Evolutionary conservation across 768 basidiomycete genomes (phyloP), one percentile per base, ranked within the genome.

Genomic region (Strobilomyces confusus): DNA sequence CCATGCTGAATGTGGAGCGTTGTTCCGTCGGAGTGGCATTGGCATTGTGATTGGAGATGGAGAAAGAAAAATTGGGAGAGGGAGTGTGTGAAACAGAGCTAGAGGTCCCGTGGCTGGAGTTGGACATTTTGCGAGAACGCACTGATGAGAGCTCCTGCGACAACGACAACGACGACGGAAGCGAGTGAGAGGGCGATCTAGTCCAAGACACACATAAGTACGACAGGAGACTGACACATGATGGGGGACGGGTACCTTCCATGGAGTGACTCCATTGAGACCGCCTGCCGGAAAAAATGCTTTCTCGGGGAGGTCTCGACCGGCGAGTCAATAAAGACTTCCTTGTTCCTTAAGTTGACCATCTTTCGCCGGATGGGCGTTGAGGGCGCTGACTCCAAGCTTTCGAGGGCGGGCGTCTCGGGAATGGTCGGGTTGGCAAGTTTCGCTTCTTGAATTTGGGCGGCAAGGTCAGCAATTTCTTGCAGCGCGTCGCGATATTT

Each of bases 131-230:
- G 80, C 88, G 89, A 76, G 84, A 89, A 66, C 86, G 87, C 74
- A 75, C 89, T 77, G 86, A 92, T 62, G 86, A 92, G 60, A 92
- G 81, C 80, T 92, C 93, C 93, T 98, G 94, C 77, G 94, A 95
- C 63, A 95, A 85, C 79, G 94, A 95, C 77, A 86, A 83, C 70
- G 93, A 94, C 73, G 94, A 85, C 80, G 90, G 92, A 77, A 86
- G 84, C 72, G 93, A 93, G 75, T 90, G 90, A 76, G 89, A 92
- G 60, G 86, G 83, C 83, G 92, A 92, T 81, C 89, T 91, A 61
- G 41, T 48, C 51, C 55, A 12, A 54, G n/a, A n/a, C 46, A 53
- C 19, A 13, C 0, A 23, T 67, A 47, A 67, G 58, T 15, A 54
- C 19, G 9, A 17, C 6, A 11, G 20, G 12, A 19, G 9, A 47